A percentile compares a stretch with the other conserved stretches of the same genome.
phyloP scores from a whole-genome alignment of 1,139 yeast species.

The Yamadazyma atlantica region DNA sequence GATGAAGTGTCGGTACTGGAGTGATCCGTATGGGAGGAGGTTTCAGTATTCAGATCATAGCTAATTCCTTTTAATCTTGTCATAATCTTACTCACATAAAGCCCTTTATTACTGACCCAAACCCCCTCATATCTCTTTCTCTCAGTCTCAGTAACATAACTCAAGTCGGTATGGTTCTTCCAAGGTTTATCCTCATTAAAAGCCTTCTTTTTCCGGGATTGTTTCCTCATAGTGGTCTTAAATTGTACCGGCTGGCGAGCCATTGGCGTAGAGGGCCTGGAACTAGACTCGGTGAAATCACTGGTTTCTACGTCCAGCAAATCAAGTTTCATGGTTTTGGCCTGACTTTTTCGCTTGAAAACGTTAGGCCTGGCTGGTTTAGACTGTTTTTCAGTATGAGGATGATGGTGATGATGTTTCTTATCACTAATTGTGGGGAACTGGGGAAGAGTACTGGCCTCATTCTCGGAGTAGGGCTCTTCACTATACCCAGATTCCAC shows the following conservation, averaged over 20 bases:
- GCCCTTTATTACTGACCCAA: slow-evolving; percentile 86
- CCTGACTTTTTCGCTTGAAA: no score
- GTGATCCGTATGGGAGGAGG: no score
- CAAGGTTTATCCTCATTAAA: slow-evolving; percentile 94
- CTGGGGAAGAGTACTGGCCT: slow-evolving; percentile 25
- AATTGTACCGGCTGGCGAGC: slow-evolving; percentile 40
- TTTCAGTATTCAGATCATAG: slow-evolving; percentile 17
- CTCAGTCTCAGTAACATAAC: slow-evolving; percentile 65
- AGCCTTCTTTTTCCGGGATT: slow-evolving; percentile 42
- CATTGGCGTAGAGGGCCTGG: slow-evolving; percentile 17
- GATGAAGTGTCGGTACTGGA: no score
- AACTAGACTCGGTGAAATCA: slow-evolving; percentile 14
- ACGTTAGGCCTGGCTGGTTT: no score
- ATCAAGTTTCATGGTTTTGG: no score
- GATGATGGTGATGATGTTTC: slow-evolving; percentile 5
- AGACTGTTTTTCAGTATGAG: slow-evolving; percentile 5
- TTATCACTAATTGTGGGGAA: slow-evolving; percentile 25
- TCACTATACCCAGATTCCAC: slow-evolving; percentile 13
- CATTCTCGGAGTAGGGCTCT: no score
- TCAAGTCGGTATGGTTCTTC: slow-evolving; percentile 77
- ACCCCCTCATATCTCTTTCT: slow-evolving; percentile 87
- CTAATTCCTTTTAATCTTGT: slow-evolving; percentile 36
- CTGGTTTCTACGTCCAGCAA: slow-evolving; percentile 17
- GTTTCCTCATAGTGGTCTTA: slow-evolving; percentile 69
- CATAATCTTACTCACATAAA: slow-evolving; percentile 49